phyloP scores from a whole-genome alignment of 2,329 filamentous ascomycete genomes.

The Xylariaceae sp. region DNA sequence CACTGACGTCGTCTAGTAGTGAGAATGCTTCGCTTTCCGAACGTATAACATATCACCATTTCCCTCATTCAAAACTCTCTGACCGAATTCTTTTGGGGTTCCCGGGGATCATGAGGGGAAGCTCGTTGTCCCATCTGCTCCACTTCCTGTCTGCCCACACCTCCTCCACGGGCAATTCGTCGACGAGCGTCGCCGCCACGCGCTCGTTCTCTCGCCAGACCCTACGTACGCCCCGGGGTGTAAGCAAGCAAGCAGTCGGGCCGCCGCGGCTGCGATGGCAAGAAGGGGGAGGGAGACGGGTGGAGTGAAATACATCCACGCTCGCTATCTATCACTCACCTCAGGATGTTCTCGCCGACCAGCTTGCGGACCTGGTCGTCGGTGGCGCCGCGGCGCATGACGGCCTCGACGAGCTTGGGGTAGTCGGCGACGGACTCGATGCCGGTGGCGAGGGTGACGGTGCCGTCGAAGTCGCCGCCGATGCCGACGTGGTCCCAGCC shows the following conservation, averaged over 20 bases:
- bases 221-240: too few species aligned
- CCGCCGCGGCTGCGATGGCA: neutral
- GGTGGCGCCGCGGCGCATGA: constrained; percentile 23
- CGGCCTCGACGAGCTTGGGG: constrained; percentile 23
- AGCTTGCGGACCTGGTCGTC: constrained; percentile 22
- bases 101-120: constrained; percentile 5
- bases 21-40: too few species aligned
- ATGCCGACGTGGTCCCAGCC: constrained; percentile 27
- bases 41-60: too few species aligned
- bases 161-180: constrained; percentile 21
- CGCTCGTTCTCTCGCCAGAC: constrained; percentile 23
- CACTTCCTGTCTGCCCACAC: constrained; percentile 22
- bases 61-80: constrained; percentile 4
- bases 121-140: constrained; percentile 6
- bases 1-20: too few species aligned
- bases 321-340: too few species aligned
- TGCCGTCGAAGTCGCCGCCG: constrained; percentile 27
- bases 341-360: constrained; percentile 22
- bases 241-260: too few species aligned
- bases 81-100: constrained; percentile 5
- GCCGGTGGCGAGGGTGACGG: constrained; percentile 11
- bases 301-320: too few species aligned
- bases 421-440: constrained; percentile 20
- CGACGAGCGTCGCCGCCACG: constrained; percentile 17
- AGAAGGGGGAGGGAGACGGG: neutral